These are phyloP conservation scores for Xylaria sp. DNA, from an alignment of 2,329 filamentous ascomycete species.

Conservation along the genomic window DNA sequence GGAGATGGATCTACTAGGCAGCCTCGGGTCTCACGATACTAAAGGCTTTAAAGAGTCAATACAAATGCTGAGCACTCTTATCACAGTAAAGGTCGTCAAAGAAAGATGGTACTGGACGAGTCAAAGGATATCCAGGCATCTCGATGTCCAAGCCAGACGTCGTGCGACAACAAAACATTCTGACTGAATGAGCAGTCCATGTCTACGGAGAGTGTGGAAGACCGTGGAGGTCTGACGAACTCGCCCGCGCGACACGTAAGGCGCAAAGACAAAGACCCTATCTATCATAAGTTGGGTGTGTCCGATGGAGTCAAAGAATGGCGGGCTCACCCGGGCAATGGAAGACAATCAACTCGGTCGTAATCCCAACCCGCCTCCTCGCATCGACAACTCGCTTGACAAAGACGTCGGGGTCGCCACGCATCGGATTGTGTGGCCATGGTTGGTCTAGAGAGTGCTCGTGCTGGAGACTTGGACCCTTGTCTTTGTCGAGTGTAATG, in stretches of 20 bases:
- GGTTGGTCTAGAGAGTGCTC: constrained; percentile 1
- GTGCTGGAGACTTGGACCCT: neutral
- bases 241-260: constrained; percentile 17
- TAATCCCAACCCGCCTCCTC: constrained; percentile 20
- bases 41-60: constrained; percentile 33
- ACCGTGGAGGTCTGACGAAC: constrained; percentile 25
- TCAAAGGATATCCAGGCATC: constrained; percentile 41
- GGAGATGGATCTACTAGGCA: neutral
- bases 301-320: constrained; percentile 34
- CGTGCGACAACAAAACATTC: constrained; percentile 18
- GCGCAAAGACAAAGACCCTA: constrained; percentile 34
- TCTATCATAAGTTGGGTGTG: constrained; percentile 16
- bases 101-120: constrained; percentile 28
- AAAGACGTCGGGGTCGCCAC: constrained; percentile 39
- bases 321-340: constrained; percentile 16
- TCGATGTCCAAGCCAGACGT: constrained; percentile 17
- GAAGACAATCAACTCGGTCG: constrained; percentile 22
- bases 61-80: constrained; percentile 29
- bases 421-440: constrained; percentile 25
- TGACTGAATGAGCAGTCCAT: constrained; percentile 13
- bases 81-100: constrained; percentile 26
- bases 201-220: constrained; percentile 18
- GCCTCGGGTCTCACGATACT: constrained; percentile 31
- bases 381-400: constrained; percentile 30
- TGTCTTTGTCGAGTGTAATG: constrained; percentile 22